phyloP scores from a whole-genome alignment of 192 early-diverging fungal species.

The Umbelopsis isabellina region DNA sequence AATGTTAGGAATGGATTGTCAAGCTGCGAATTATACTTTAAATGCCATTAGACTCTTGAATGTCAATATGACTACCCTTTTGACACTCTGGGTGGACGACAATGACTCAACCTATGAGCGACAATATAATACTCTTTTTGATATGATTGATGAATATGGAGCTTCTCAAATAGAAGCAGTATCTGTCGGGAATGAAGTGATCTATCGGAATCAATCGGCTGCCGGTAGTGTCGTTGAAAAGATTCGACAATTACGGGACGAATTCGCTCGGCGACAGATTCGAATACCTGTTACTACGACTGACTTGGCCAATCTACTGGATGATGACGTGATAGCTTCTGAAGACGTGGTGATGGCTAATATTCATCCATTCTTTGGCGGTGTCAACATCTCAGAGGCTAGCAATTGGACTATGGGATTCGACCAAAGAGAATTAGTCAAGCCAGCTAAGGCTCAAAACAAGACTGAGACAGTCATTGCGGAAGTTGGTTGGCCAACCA shows the following conservation, averaged over 20 bases:
- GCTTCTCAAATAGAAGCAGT: conserved; percentile 53
- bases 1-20: conserved; percentile 58
- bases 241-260: background rate
- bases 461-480: conserved; percentile 43
- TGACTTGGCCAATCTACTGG: conserved; percentile 40
- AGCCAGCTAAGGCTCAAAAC: conserved; percentile 26
- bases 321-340: conserved; percentile 41
- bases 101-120: conserved; percentile 43
- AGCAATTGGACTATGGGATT: conserved; percentile 59
- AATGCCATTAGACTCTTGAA: conserved; percentile 59
- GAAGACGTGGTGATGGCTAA: conserved; percentile 66
- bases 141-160: conserved; percentile 26
- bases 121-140: conserved; percentile 24
- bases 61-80: conserved; percentile 61
- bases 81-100: conserved; percentile 68
- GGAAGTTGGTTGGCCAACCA: conserved; percentile 74
- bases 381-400: conserved; percentile 45
- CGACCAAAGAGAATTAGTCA: conserved; percentile 51
- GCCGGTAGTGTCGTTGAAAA: conserved; percentile 16
- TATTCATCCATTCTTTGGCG: conserved; percentile 73
- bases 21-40: conserved; percentile 60
- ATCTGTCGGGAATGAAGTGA: conserved; percentile 66
- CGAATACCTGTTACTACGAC: conserved; percentile 40
- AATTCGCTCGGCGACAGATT: background rate
- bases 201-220: conserved; percentile 61